These are phyloP conservation scores for Neospermospora avenae DNA, from an alignment of 2,329 filamentous ascomycete species.

Conservation along the genomic window DNA sequence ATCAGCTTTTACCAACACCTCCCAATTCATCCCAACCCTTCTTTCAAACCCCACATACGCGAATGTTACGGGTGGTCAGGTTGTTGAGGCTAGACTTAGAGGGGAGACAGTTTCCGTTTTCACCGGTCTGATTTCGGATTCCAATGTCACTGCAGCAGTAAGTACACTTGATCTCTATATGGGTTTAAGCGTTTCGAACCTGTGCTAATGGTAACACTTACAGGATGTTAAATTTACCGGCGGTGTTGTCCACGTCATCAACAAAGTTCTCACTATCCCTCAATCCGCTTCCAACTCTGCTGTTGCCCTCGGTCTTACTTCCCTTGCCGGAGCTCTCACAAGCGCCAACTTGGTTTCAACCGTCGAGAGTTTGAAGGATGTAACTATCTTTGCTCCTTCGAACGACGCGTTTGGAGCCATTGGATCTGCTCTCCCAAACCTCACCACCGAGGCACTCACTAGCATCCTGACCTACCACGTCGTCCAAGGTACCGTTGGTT, in stretches of 20 bases:
- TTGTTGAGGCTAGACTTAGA: slow-evolving; percentile 40
- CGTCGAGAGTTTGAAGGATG: slow-evolving; percentile 43
- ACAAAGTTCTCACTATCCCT: slow-evolving; percentile 48
- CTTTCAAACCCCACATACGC: slow-evolving; percentile 42
- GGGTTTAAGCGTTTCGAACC: too few species aligned
- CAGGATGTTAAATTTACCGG: slow-evolving; percentile 49
- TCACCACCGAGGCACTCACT: slow-evolving; percentile 26
- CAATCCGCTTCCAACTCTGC: slow-evolving; percentile 34
- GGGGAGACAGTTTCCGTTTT: slow-evolving; percentile 40
- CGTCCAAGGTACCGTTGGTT: slow-evolving; percentile 30
- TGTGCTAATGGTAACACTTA: background rate
- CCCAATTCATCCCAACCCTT: slow-evolving; percentile 43
- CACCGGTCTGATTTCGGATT: slow-evolving; percentile 28
- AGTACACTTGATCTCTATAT: too few species aligned
- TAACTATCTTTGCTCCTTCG: slow-evolving; percentile 45
- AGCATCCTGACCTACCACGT: slow-evolving; percentile 36
- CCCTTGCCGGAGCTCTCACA: slow-evolving; percentile 35
- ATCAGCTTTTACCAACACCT: slow-evolving; percentile 24
- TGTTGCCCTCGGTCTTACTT: slow-evolving; percentile 36
- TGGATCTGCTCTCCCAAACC: slow-evolving; percentile 28
- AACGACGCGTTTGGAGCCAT: slow-evolving; percentile 36
- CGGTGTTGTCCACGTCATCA: slow-evolving; percentile 49
- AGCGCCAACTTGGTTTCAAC: slow-evolving; percentile 33
- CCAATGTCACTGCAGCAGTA: slow-evolving; percentile 28
- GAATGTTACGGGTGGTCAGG: slow-evolving; percentile 48